These are phyloP conservation scores for Ustilago loliicola DNA, from an alignment of 1,284 basidiomycete genomes.

Conservation along the genomic window DNA sequence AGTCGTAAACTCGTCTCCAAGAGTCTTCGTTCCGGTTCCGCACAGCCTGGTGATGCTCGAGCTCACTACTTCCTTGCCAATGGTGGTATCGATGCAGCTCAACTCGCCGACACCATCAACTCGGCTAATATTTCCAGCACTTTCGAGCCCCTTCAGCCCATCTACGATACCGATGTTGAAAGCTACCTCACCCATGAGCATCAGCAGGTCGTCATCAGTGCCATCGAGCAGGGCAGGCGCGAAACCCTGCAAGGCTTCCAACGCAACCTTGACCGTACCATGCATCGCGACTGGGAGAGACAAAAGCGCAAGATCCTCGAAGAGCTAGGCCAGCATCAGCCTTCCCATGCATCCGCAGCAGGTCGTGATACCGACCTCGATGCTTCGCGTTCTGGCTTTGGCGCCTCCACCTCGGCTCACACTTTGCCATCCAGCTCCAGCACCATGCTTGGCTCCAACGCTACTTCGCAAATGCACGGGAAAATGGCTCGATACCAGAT, in stretches of 20 bases:
- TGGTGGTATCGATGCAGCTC: conserved; percentile 87
- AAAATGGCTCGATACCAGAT: conserved; percentile 67
- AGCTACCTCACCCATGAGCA: conserved; percentile 87
- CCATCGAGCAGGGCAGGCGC: conserved; percentile 88
- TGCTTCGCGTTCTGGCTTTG: conserved; percentile 40
- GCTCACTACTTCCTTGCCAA: conserved; percentile 80
- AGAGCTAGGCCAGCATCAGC: conserved; percentile 77
- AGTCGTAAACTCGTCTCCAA: conserved; percentile 66
- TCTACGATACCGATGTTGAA: conserved; percentile 89
- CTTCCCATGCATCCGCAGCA: conserved; percentile 21
- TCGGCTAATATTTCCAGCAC: conserved; percentile 85
- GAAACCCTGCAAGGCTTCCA: conserved; percentile 90
- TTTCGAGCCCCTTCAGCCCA: conserved; percentile 87
- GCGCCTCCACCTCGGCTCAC: conserved; percentile 52
- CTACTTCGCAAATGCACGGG: conserved; percentile 59
- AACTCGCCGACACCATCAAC: conserved; percentile 82
- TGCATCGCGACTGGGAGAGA: conserved; percentile 86
- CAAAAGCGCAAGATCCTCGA: conserved; percentile 91
- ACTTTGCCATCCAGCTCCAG: conserved; percentile 30
- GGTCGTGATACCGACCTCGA: conserved; percentile 25
- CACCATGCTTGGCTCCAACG: conserved; percentile 22
- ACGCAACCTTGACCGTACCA: conserved; percentile 80
- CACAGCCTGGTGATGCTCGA: conserved; percentile 72
- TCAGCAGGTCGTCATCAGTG: conserved; percentile 91
- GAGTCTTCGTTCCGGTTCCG: conserved; percentile 73